Evolutionary conservation across 192 early-diverging fungal species (phyloP), one percentile per base, ranked within the genome.

Genomic region (Coemansia sp.): DNA sequence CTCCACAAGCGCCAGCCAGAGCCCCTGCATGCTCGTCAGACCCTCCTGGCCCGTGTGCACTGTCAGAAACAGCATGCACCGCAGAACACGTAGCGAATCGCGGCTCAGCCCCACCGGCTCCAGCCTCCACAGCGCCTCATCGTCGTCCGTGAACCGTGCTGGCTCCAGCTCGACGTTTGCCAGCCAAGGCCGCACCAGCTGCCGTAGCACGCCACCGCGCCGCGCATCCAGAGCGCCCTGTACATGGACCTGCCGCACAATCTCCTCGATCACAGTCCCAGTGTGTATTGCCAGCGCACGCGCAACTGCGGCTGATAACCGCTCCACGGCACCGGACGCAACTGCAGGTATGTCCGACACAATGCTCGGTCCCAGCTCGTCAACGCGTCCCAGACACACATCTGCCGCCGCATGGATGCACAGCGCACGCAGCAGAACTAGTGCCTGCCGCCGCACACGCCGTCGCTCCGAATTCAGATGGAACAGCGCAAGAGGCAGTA

Each of bases 21-120:
- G 65, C 12, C 23, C 62, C 33, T 79, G 69, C 59, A 72, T 69
- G 18, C 52, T 53, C 10, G 62, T 11, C 40, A 79, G 45, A 0
- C 58, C 50, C 23, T 58, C 66, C 18, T 38, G 28, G 1, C 54
- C 70, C 0, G 69, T 32, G 25, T 53, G 51, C 31, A 55, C 60
- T 0, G 76, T 79, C 56, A 73, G 33, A 23, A 59, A 73, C 66
- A 79, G 55, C 70, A 79, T 56, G 62, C 76, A 79, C 55, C 60
- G 76, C 31, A 79, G 53, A 3, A 66, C 70, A n/a, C 68, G 56
- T 54, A 69, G 59, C 44, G 76, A 69, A 18, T 69, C 70, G 12
- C 51, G 56, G n/a, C 54, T 51, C n/a, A 78, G 62, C 16, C 61
- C 64, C 0, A 62, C 52, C 0, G 70, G 70, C 18, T 33, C 55